Evolutionary conservation across 805 yeast genomes (phyloP), one percentile per base, ranked within the genome.

Genomic region (Lipomyces lipofer): DNA sequence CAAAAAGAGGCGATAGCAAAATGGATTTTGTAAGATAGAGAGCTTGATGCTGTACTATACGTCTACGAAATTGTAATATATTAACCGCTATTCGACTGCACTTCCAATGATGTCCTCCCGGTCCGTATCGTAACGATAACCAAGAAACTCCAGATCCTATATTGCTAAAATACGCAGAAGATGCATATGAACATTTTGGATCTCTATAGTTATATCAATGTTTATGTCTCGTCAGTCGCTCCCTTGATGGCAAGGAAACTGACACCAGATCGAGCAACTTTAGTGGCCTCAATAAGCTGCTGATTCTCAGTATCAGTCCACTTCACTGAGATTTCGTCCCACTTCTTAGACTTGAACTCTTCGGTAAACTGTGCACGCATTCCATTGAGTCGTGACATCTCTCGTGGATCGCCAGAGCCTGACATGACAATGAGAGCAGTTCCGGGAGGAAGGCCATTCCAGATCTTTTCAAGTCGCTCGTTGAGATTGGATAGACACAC

Each of bases 391-490:
- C 55, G 39, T 6, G 49, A 72, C 59, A 69, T 66, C 47, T 74
- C 77, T 8, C 76, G 67, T 2, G 83, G 79, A 63, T 83, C 81
- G 9, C 89, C 88, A 47, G 78, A 72, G 1, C 87, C 88, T 0
- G 88, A 76, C 62, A 81, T 73, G 1, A 89, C 64, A 0, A 88
- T 71, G 13, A 91, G 61, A 21, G 83, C 69, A 0, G 95, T 78
- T 32, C 82, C 77, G 1, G 71, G 69, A 0, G 95, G 88, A 19
- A 86, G 63, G 1, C 67, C 57, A 1, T 73, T 69, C 64, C 84
- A 81, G 13, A 91, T 70, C 36, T 66, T 66, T 13, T 67, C 59
- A 6, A 91, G 59, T 29, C 84, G 68, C 1, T 63, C 57, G 60
- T 80, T 78, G 9, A 86, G 66, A 4, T 66, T 66, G 10, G 55